phyloP scores from a whole-genome alignment of 495 filamentous ascomycete genomes.

The Acidiella bohemica region DNA sequence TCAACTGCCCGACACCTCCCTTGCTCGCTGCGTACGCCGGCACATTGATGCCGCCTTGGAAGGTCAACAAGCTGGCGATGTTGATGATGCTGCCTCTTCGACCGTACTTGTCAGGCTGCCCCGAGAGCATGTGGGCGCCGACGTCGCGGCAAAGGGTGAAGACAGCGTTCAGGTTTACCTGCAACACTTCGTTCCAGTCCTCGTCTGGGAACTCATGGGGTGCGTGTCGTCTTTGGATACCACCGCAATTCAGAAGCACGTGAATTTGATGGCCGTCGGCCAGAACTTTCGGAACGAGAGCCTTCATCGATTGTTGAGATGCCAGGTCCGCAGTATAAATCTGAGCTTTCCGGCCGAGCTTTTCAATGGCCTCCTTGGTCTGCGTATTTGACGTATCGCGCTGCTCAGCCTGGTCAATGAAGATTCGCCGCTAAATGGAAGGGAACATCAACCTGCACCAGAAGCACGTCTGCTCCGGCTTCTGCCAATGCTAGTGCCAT shows the following conservation, averaged over 20 bases:
- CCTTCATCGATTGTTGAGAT: slow-evolving; percentile 42
- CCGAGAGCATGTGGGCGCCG: slow-evolving; percentile 67
- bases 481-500: slow-evolving; percentile 73
- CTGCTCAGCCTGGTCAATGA: slow-evolving; percentile 28
- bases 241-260: slow-evolving; percentile 76
- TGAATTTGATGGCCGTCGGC: slow-evolving; percentile 41
- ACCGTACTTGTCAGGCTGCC: slow-evolving; percentile 39
- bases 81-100: slow-evolving; percentile 72
- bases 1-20: slow-evolving; percentile 73
- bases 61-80: slow-evolving; percentile 68
- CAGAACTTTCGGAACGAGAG: slow-evolving; percentile 47
- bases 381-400: slow-evolving; percentile 50
- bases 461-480: slow-evolving; percentile 68
- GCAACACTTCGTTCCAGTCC: slow-evolving; percentile 76
- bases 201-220: slow-evolving; percentile 62
- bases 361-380: slow-evolving; percentile 48
- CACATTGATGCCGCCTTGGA: slow-evolving; percentile 84
- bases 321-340: slow-evolving; percentile 69
- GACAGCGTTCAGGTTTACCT: slow-evolving; percentile 71
- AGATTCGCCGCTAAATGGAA: background rate
- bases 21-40: slow-evolving; percentile 86
- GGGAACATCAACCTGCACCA: slow-evolving; percentile 37
- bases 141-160: slow-evolving; percentile 76
- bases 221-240: slow-evolving; percentile 70
- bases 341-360: slow-evolving; percentile 49